Base-by-base conservation (phyloP, 2,329 filamentous ascomycete species). In the Fusarium sambucinum region DNA sequence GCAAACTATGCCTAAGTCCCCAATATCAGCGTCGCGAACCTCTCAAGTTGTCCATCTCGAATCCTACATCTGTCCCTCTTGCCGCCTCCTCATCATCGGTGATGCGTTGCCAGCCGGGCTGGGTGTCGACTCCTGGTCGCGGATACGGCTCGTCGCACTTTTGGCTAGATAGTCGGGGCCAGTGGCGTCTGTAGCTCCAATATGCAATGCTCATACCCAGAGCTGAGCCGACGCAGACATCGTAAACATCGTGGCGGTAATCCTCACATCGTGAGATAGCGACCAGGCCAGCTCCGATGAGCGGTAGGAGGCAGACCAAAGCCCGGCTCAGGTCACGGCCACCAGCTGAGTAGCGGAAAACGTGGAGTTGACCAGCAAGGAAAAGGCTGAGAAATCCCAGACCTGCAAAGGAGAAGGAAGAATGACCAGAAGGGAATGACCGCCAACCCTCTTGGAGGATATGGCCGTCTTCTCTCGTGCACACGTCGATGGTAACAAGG, bases 381-480 rank as follows among this genome's bases (percentile, higher is more conserved):
- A 91, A 93, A 27, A 92, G 80, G 23, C 88, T 85, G 19, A 94
- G 80, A 75, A 92, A 96, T 4, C 92, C 92, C 12, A 96, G 82
- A 0, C 93, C 93, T 5, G 89, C 87, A 75, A 96, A 96, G 2
- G 91, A 86, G 75, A 94, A 94, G 62, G 89, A 92, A 14, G 87
- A 90, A 78, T 96, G 93, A 1, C 93, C 93, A 3, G 89, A 92
- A 1, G 93, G 93, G 72, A 96, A 96, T 23, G 89, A 92, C 41
- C 93, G 88, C 90, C 92, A 95, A 17, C 92, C 93, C 72, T 96
- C 93, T 67, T 96, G 90, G 6, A 96, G 84, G 2, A 83, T 83
- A 76, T 92, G 90, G 63, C 87, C 86, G 72, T 89, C 78, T 3
- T 87, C 85, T 73, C 94, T 85, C 13, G 91, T 94, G 81, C 93